These are phyloP conservation scores for Chaetomiaceae sp. DNA, from an alignment of 2,329 filamentous ascomycete genomes.

Conservation along the genomic window DNA sequence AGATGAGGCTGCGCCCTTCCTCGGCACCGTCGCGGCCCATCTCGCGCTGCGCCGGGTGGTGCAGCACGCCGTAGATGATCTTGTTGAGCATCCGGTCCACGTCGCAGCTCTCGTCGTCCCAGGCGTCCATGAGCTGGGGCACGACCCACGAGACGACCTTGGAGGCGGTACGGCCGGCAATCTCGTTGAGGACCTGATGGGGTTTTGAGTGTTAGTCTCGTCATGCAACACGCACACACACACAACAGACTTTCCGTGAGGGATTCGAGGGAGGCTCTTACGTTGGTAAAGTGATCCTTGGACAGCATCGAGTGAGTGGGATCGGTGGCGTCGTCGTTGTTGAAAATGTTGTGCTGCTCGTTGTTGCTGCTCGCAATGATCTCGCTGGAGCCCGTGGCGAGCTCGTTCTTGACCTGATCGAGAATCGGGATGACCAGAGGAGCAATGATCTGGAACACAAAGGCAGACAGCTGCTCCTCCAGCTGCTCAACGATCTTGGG, in stretches of 20 bases:
- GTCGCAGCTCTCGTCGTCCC: constrained; percentile 72
- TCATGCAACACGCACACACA: too few relatives aligned
- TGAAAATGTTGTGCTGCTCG: constrained; percentile 82
- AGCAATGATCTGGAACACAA: constrained; percentile 87
- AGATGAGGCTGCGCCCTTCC: constrained; percentile 74
- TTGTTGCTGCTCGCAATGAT: constrained; percentile 80
- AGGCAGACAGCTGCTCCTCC: constrained; percentile 80
- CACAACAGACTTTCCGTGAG: too few relatives aligned
- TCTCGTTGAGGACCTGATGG: constrained; percentile 66
- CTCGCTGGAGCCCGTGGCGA: constrained; percentile 78
- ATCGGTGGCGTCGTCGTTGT: constrained; percentile 69
- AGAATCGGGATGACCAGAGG: constrained; percentile 85
- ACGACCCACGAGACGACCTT: constrained; percentile 79
- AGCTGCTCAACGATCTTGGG: constrained; percentile 82
- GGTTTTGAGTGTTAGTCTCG: not conserved
- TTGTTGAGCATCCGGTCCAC: constrained; percentile 65
- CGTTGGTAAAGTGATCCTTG: constrained; percentile 91
- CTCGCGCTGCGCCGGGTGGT: constrained; percentile 77
- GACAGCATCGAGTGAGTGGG: constrained; percentile 95
- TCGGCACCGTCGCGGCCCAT: constrained; percentile 63
- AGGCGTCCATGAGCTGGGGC: constrained; percentile 81
- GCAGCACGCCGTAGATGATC: constrained; percentile 77
- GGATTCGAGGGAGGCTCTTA: constrained; percentile 37
- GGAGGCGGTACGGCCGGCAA: constrained; percentile 76
- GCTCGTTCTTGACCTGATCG: constrained; percentile 78